Percentiles rank a stretch among this genome's conserved stretches.
These are phyloP conservation scores for Claviceps digitariae DNA, from an alignment of 2,329 filamentous ascomycete genomes.

Conservation along the genomic window DNA sequence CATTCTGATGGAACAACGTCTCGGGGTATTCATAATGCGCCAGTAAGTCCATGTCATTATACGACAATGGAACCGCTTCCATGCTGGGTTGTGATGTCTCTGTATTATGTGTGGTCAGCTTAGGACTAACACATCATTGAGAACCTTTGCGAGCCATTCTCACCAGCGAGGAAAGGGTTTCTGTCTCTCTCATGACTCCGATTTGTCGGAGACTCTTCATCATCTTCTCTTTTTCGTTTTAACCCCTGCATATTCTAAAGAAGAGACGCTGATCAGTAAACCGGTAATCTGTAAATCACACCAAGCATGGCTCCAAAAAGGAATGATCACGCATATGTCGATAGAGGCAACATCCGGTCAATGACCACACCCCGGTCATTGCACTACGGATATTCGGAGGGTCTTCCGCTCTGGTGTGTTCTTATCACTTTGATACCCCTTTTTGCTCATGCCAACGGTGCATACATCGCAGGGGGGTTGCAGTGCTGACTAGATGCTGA, in stretches of 20 bases:
- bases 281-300: background rate
- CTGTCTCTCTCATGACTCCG: background rate
- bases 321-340: background rate
- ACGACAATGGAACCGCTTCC: background rate
- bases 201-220: background rate
- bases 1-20: background rate
- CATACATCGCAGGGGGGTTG: background rate
- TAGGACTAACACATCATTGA: background rate
- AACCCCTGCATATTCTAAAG: background rate
- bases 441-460: background rate
- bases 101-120: background rate
- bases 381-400: background rate
- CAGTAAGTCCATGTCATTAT: background rate
- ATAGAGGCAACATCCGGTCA: background rate
- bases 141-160: background rate
- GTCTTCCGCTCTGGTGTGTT: background rate
- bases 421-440: background rate
- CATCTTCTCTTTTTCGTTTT: constrained; percentile 3
- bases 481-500: background rate
- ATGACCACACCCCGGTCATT: background rate
- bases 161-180: background rate
- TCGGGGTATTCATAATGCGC: constrained; percentile 2
- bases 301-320: background rate
- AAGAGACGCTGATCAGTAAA: background rate
- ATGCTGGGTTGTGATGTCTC: background rate